Percentiles rank a stretch among this genome's conserved stretches.
Evolutionary conservation across 2,329 filamentous ascomycete genomes (phyloP).

Genomic region (Emergomyces pasteurianus): DNA sequence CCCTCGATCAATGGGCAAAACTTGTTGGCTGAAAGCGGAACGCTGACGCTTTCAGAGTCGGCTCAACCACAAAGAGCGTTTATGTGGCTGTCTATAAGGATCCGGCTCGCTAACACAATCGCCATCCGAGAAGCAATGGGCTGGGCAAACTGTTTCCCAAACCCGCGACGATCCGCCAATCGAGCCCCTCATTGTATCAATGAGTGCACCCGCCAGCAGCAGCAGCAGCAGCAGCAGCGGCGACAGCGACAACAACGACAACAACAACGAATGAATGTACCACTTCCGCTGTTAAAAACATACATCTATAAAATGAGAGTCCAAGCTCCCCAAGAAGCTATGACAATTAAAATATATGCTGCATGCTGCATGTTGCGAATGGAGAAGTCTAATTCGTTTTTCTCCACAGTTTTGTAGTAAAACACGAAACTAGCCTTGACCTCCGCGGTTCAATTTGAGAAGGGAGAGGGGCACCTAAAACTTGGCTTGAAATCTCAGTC

Average conservation of each 20-base stretch:
- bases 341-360: neutral
- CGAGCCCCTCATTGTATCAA: neutral
- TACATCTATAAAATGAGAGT: neutral
- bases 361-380: neutral
- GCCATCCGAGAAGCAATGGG: neutral
- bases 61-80: neutral
- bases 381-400: neutral
- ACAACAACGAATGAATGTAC: neutral
- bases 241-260: too few relatives aligned
- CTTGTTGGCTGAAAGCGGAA: neutral
- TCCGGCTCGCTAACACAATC: neutral
- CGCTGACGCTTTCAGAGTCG: neutral
- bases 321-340: neutral
- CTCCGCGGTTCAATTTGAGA: too few relatives aligned
- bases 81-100: neutral
- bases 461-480: neutral
- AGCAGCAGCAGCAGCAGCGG: too few relatives aligned
- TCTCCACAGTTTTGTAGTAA: neutral
- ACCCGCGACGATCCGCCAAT: neutral
- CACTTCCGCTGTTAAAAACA: neutral
- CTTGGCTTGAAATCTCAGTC: too few relatives aligned
- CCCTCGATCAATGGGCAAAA: neutral
- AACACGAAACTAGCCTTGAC: neutral
- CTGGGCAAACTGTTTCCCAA: neutral
- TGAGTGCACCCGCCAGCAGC: too few relatives aligned